A percentile compares a stretch with the other conserved stretches of the same genome.
Conservation (phyloP, 371 early-diverging fungal species). For the Choanephora cucurbitarum region DNA sequence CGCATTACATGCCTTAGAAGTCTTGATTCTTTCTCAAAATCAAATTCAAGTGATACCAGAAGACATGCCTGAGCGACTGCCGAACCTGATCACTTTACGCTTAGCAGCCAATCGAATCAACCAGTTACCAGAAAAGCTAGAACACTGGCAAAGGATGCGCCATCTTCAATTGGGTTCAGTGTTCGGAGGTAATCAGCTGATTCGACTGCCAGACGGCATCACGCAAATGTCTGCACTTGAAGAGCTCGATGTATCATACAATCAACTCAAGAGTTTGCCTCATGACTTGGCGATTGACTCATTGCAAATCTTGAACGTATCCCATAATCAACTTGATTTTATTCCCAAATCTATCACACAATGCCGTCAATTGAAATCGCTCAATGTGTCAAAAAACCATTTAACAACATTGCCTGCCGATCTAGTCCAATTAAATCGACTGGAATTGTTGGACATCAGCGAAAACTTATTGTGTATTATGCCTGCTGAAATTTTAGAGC, state of each 20-base stretch:
- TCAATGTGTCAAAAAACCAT: constrained; percentile 61
- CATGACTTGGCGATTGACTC: constrained; percentile 23
- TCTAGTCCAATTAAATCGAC: constrained; percentile 48
- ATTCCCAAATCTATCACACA: constrained; percentile 60
- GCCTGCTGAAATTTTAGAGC: constrained; percentile 61
- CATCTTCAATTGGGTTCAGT: constrained; percentile 63
- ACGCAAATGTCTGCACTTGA: constrained; percentile 47
- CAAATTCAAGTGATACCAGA: constrained; percentile 45
- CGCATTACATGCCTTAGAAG: constrained; percentile 47
- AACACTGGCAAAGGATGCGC: constrained; percentile 48
- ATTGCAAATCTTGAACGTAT: constrained; percentile 38
- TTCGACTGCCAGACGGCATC: constrained; percentile 47
- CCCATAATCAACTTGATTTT: constrained; percentile 59
- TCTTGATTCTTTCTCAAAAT: constrained; percentile 60
- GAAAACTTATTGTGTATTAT: constrained; percentile 64
- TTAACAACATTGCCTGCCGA: constrained; percentile 61
- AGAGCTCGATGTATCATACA: constrained; percentile 60
- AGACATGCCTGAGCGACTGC: constrained; percentile 42
- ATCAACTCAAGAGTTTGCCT: constrained; percentile 51
- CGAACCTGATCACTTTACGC: constrained; percentile 49
- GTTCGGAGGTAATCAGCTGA: constrained; percentile 59
- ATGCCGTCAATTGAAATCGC: constrained; percentile 42
- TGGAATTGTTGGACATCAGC: constrained; percentile 63
- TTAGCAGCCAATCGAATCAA: constrained; percentile 56
- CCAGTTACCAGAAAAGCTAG: constrained; percentile 42